Percentiles rank a stretch among this genome's conserved stretches.
These are phyloP conservation scores for Trichoderma sp. DNA, from an alignment of 2,329 filamentous ascomycete species.

Conservation along the genomic window DNA sequence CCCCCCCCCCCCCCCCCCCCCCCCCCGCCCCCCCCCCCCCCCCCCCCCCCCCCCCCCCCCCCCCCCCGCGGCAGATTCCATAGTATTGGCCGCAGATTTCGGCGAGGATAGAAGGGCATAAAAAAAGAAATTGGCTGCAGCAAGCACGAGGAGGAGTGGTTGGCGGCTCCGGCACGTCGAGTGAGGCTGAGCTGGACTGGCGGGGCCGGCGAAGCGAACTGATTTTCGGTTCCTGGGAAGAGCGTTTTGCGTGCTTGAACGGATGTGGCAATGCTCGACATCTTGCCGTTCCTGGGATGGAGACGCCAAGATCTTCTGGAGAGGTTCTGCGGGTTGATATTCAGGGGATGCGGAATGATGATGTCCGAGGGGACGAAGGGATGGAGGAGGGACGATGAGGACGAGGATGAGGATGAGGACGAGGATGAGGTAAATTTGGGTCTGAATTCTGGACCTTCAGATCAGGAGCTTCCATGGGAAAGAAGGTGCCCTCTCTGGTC, in stretches of 20 bases:
- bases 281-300: slow-evolving; percentile 2
- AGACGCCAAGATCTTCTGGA: not conserved
- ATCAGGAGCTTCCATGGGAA: not conserved
- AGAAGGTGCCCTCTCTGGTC: not conserved
- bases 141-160: not conserved
- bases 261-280: slow-evolving; percentile 1
- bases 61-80: not conserved
- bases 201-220: not conserved
- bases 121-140: slow-evolving; percentile 2
- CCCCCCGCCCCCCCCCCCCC: too few species aligned
- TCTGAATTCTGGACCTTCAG: not conserved
- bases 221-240: too few species aligned
- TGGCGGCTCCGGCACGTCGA: slow-evolving; percentile 10
- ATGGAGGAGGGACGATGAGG: not conserved
- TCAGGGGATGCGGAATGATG: not conserved
- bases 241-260: too few species aligned
- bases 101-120: not conserved
- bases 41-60: too few species aligned
- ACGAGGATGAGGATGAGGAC: not conserved
- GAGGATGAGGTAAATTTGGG: not conserved
- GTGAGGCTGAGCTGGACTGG: not conserved
- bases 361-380: too few species aligned
- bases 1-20: too few species aligned
- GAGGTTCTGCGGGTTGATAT: not conserved
- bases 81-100: not conserved